These are phyloP conservation scores for Austroboletus eburneus DNA, from an alignment of 768 basidiomycete species.

Conservation along the genomic window DNA sequence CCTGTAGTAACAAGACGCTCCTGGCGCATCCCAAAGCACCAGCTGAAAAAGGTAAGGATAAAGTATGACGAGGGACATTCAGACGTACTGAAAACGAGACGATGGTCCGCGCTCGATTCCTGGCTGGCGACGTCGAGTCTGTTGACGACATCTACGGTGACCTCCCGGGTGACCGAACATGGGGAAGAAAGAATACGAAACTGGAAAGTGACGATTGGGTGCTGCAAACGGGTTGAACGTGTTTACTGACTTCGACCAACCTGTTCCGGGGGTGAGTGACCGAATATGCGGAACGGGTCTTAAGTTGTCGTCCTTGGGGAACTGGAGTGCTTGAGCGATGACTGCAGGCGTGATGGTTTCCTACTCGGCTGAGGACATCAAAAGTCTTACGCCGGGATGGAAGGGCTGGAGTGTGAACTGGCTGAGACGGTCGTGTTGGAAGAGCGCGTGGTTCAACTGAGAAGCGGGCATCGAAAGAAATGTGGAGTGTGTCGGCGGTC, in stretches of 20 bases:
- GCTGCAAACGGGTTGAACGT: background rate
- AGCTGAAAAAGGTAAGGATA: slow-evolving; percentile 38
- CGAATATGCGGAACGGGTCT: slow-evolving; percentile 59
- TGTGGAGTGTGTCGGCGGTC: too few relatives aligned
- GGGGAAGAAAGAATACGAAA: slow-evolving; percentile 68
- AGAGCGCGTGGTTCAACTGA: slow-evolving; percentile 38
- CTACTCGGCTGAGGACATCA: slow-evolving; percentile 11
- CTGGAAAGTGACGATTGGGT: slow-evolving; percentile 39
- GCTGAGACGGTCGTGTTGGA: slow-evolving; percentile 36
- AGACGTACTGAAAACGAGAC: slow-evolving; percentile 64
- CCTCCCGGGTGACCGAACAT: slow-evolving; percentile 65
- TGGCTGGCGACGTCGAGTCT: slow-evolving; percentile 49
- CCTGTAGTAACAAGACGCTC: slow-evolving; percentile 71
- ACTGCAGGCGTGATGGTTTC: slow-evolving; percentile 29
- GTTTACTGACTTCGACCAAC: slow-evolving; percentile 58
- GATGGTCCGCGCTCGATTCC: slow-evolving; percentile 45
- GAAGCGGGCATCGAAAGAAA: slow-evolving; percentile 40
- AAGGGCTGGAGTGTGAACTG: slow-evolving; percentile 39
- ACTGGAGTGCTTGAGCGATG: too few relatives aligned
- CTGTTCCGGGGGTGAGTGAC: slow-evolving; percentile 68
- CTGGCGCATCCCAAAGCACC: slow-evolving; percentile 79
- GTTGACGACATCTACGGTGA: slow-evolving; percentile 55
- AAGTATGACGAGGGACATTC: background rate
- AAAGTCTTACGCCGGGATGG: slow-evolving; percentile 37
- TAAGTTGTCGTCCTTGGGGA: slow-evolving; percentile 41